Base-by-base conservation (phyloP, 2,329 filamentous ascomycete genomes). In the Eutypa lata region DNA sequence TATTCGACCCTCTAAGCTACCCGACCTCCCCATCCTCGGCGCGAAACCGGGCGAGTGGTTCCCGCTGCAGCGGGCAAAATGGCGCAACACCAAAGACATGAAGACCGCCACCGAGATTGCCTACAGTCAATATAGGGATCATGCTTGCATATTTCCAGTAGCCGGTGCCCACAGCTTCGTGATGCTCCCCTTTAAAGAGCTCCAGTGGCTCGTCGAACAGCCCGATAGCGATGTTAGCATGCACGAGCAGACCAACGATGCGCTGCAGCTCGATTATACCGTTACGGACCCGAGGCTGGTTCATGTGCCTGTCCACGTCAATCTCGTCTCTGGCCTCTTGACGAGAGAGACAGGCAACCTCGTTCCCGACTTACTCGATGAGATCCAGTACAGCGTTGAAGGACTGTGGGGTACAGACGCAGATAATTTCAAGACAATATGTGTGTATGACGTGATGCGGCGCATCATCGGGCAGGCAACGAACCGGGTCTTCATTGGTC, bases 41-140 rank as follows among this genome's bases (percentile, higher is more conserved):
- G 59, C 63, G 5, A 61, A 53, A n/a, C 51, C 65, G n/a, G 63
- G 63, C 14, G 68, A 71, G 51, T 70, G 65, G 68, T 68, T 72
- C 50, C 59, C 67, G 7, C 55, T 62, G 6, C 21, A 54, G 11
- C 62, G 62, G 35, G 68, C 68, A 6, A 58, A 45, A 53, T 69
- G 62, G 63, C 62, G 67, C 19, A 71, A 70, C 54, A 54, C 59
- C 3, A 31, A 48, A 37, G 58, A 69, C 54, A 65, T 67, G 61
- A 65, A 66, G 54, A 42, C 53, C 0, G 62, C 66, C 0, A 48
- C 64, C 21, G 45, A 60, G 18, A 18, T 57, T 10, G 64, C 64
- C 1, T 62, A 70, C 44, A 37, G 40, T 2, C 54, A 64, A 22
- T 63, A 65, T 52, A 53, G 53, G 24, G 50, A 67, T 53, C 49